Percentiles rank a stretch among this genome's conserved stretches.
Evolutionary conservation across 257 asterid species (phyloP).

Genomic region (Capsicum pubescens): DNA sequence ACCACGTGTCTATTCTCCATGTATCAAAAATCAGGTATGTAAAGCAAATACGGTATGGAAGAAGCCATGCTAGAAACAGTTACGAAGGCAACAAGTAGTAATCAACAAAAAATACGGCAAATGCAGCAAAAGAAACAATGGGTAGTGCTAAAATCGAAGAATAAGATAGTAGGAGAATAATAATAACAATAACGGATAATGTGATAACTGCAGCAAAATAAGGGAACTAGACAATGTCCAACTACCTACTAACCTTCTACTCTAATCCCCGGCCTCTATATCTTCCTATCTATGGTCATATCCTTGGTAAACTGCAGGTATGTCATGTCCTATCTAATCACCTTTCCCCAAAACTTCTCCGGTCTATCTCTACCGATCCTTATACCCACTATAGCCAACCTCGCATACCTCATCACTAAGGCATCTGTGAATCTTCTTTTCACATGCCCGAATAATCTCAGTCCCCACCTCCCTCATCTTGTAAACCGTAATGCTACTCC

Average conservation of each 20-base stretch:
- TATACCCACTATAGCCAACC: not conserved
- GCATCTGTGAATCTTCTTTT: not conserved
- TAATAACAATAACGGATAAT: too few species aligned
- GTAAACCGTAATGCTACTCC: not conserved
- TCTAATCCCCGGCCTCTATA: not conserved
- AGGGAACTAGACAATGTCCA: not conserved
- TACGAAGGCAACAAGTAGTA: too few species aligned
- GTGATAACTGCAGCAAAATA: not conserved
- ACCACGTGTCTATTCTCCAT: not conserved
- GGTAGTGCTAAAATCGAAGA: too few species aligned
- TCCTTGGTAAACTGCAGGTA: not conserved
- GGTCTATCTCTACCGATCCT: not conserved
- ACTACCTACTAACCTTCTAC: not conserved
- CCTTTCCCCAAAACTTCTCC: not conserved
- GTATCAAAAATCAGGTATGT: too few species aligned
- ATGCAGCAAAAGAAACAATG: too few species aligned
- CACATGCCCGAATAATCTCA: not conserved
- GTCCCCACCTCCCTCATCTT: not conserved
- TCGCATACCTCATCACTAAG: not conserved
- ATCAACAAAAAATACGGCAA: too few species aligned
- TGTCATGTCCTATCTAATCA: not conserved
- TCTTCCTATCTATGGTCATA: not conserved
- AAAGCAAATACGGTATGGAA: too few species aligned
- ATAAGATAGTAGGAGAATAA: too few species aligned
- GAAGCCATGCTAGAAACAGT: too few species aligned